phyloP scores from a whole-genome alignment of 306 rosid species.

The Lathyrus oleraceus region DNA sequence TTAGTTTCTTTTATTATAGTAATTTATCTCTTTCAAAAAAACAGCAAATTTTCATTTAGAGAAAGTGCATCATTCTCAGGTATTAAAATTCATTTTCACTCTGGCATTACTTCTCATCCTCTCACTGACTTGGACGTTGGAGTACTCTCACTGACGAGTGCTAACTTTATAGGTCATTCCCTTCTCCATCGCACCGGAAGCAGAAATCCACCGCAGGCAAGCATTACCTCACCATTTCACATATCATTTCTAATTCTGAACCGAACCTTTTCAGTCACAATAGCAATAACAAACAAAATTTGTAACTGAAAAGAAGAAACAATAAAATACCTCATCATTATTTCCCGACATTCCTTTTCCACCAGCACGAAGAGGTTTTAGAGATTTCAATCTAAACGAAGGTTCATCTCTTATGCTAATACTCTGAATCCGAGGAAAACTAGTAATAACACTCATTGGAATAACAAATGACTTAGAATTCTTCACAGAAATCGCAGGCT shows the following conservation, averaged over 20 bases:
- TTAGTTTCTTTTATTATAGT: neutral
- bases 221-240: too few species aligned
- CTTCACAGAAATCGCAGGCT: constrained; percentile 40
- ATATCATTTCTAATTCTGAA: too few species aligned
- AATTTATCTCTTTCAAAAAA: constrained; percentile 1
- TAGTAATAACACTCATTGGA: constrained; percentile 4
- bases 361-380: constrained; percentile 40
- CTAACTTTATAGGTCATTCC: too few species aligned
- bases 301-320: constrained; percentile 15
- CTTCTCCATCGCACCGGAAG: too few species aligned
- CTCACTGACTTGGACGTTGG: too few species aligned
- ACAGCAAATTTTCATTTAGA: neutral
- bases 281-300: neutral
- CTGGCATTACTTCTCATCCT: too few species aligned
- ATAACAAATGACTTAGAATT: constrained; percentile 29
- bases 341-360: constrained; percentile 50
- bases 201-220: too few species aligned
- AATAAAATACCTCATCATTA: constrained; percentile 53
- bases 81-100: too few species aligned
- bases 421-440: neutral
- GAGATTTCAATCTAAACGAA: constrained; percentile 31
- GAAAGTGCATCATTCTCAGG: neutral
- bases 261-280: neutral
- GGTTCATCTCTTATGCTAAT: constrained; percentile 25
- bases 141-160: too few species aligned